These are phyloP conservation scores for Dipteronia sinensis DNA, from an alignment of 345 rosid genomes.

Conservation along the genomic window DNA sequence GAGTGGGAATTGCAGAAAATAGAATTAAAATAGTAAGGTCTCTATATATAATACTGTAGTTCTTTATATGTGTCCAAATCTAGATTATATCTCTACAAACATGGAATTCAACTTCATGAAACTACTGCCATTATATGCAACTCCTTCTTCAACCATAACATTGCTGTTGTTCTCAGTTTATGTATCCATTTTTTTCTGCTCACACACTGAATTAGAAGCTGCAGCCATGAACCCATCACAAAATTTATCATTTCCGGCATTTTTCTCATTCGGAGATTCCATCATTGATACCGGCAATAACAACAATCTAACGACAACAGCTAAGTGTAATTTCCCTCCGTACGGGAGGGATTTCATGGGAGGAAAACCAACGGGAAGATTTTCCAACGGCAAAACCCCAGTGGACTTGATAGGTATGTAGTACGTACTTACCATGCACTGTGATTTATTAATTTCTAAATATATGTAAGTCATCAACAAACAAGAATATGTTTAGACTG, in stretches of 20 bases:
- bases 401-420: constrained; percentile 38
- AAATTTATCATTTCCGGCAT: constrained; percentile 24
- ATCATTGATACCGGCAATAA: constrained; percentile 45
- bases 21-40: too few species aligned
- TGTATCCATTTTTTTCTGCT: background rate
- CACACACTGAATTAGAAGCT: background rate
- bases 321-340: constrained; percentile 35
- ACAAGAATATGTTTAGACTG: too few species aligned
- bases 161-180: background rate
- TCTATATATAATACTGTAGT: too few species aligned
- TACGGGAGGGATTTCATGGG: constrained; percentile 37
- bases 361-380: constrained; percentile 36
- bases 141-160: background rate
- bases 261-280: constrained; percentile 44
- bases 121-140: background rate
- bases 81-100: background rate
- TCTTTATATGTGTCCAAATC: too few species aligned
- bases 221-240: background rate
- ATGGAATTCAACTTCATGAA: background rate
- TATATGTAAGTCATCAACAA: too few species aligned
- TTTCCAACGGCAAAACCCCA: constrained; percentile 38
- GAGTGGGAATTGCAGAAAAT: too few species aligned
- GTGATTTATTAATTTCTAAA: background rate
- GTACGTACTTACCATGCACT: background rate
- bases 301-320: constrained; percentile 21